Percentiles rank a stretch among this genome's conserved stretches.
These are phyloP conservation scores for Lomentospora prolificans DNA, from an alignment of 2,329 filamentous ascomycete genomes.

Conservation along the genomic window DNA sequence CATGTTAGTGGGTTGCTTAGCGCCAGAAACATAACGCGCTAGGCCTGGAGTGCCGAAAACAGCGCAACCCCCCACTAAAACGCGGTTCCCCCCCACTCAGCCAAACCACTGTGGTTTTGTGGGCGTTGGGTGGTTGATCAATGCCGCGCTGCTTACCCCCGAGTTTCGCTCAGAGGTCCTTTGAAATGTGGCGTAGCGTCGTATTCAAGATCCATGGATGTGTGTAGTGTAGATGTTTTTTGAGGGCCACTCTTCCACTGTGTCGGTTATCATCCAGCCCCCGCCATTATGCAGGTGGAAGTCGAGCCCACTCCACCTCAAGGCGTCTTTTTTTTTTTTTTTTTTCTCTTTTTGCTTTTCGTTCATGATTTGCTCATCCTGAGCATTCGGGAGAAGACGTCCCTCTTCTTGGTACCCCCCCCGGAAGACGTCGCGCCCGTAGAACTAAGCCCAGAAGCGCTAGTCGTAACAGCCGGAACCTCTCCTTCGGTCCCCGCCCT, in stretches of 20 bases:
- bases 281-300: neutral
- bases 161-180: too few relatives aligned
- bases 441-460: neutral
- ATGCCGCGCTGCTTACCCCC: too few relatives aligned
- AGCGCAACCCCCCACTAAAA: neutral
- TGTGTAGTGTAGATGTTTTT: too few relatives aligned
- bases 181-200: too few relatives aligned
- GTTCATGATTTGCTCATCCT: neutral
- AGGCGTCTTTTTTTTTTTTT: neutral
- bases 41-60: neutral
- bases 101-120: too few relatives aligned
- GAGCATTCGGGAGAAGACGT: conserved; percentile 5
- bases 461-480: neutral
- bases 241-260: neutral
- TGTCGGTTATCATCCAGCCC: neutral
- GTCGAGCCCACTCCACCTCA: too few relatives aligned
- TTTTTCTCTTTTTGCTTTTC: neutral
- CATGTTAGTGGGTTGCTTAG: too few relatives aligned
- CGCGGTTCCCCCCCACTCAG: neutral
- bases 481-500: conserved; percentile 11
- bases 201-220: too few relatives aligned
- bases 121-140: too few relatives aligned
- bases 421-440: neutral
- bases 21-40: neutral
- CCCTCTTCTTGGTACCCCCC: neutral